Base-by-base conservation (phyloP, 2,329 filamentous ascomycete species). In the Pezicula carpinea region DNA sequence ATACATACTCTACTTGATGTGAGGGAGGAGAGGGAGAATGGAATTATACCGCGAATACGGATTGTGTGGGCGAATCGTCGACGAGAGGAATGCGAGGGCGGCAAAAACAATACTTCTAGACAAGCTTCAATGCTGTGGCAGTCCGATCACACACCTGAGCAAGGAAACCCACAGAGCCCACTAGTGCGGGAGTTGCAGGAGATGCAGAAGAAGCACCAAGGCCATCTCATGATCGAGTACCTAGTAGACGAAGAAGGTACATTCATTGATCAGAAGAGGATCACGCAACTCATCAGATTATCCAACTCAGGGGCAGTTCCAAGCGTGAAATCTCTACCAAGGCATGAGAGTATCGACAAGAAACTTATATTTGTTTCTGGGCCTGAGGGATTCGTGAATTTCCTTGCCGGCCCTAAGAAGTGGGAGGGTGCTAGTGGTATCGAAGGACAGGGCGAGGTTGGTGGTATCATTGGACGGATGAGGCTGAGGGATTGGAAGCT, bases 351-450 rank as follows among this genome's bases (percentile, higher is more conserved):
- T 63, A 64, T 17, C 6, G 35, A 48, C 6, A 64, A 65, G 7
- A 83, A 82, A 50, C 64, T 96, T 17, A 71, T 96, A n/a, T 73
- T 96, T 47, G 79, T 97, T 1, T 95, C 90, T 1, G 93, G 93
- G 0, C 92, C 93, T 0, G 89, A 95, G 45, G 92, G 93, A 0
- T 97, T 97, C 67, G 77, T 97, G 33, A 77, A 79, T 36, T 78
- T 85, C 53, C 88, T 87, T 68, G 89, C 89, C 2, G 92, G 93
- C 1, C 73, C 82, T 8, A 96, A 95, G 68, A 68, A 79, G 3
- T 95, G 89, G 87, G 70, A 75, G 10, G 76, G 77, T 8, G 23
- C 23, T 26, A 26, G 23, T 22, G 89, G 89, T 0, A 71, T 72
- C 48, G 86, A 95, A 66, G 72, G 79, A 10, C 90, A 96, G 60